Evolutionary conservation across 805 yeast genomes (phyloP).

Genomic region (Spathaspora arborariae): DNA sequence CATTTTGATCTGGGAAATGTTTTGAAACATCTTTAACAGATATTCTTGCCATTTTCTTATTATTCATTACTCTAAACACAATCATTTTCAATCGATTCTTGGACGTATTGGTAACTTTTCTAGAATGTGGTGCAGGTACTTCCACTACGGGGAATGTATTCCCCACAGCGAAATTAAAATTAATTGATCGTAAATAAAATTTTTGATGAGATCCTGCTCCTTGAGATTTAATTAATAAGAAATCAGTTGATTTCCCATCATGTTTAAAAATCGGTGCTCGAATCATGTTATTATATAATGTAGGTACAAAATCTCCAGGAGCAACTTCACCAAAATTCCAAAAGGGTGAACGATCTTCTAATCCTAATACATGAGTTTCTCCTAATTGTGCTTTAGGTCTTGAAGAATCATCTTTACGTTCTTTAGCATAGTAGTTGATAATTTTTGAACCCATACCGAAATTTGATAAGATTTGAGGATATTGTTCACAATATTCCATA

Average conservation of each 20-base stretch:
- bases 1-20: constrained; percentile 96
- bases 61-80: constrained; percentile 81
- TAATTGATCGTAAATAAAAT: constrained; percentile 65
- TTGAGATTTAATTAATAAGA: constrained; percentile 71
- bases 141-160: constrained; percentile 91
- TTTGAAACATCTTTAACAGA: constrained; percentile 82
- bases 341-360: constrained; percentile 93
- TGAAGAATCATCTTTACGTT: constrained; percentile 70
- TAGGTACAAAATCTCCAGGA: constrained; percentile 90
- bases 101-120: constrained; percentile 90
- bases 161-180: constrained; percentile 81
- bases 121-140: constrained; percentile 95
- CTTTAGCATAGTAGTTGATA: constrained; percentile 88
- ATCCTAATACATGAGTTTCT: constrained; percentile 94
- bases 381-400: constrained; percentile 89
- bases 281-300: constrained; percentile 84
- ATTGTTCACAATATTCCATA: constrained; percentile 88
- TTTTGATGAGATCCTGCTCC: constrained; percentile 74
- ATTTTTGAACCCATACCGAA: constrained; percentile 96
- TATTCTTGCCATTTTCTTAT: constrained; percentile 67
- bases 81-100: constrained; percentile 91
- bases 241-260: constrained; percentile 74
- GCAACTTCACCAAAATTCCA: constrained; percentile 98
- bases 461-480: constrained; percentile 75
- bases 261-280: constrained; percentile 94